Conservation (phyloP, 129 eudicot genomes). For the Heracleum sosnowskyi region DNA sequence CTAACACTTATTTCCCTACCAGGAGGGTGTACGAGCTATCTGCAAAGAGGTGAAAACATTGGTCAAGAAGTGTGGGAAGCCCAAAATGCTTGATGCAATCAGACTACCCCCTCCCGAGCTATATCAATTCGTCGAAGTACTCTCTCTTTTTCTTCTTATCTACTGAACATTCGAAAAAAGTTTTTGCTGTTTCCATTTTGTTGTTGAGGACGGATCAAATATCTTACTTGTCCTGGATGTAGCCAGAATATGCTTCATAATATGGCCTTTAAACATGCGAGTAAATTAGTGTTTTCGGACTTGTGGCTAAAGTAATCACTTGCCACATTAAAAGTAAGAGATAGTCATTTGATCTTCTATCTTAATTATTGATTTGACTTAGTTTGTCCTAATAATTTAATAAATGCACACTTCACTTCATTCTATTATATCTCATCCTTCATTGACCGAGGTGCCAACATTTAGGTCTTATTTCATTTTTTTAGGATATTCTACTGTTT, state of each 20-base stretch:
- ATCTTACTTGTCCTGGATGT: too few relatives aligned
- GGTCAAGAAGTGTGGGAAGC: slow-evolving; percentile 84
- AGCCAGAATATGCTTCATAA: too few relatives aligned
- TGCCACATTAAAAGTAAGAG: background rate
- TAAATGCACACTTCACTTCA: background rate
- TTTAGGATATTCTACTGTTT: slow-evolving; percentile 12
- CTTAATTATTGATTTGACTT: background rate
- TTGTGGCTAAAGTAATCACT: background rate
- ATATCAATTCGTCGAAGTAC: slow-evolving; percentile 84
- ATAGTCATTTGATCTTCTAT: background rate
- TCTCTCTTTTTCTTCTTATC: slow-evolving; percentile 19
- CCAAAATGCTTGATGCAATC: slow-evolving; percentile 91
- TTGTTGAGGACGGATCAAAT: background rate
- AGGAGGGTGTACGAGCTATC: slow-evolving; percentile 83
- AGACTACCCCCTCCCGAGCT: slow-evolving; percentile 90
- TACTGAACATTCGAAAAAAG: background rate
- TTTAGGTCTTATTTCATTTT: background rate
- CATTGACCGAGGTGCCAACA: background rate
- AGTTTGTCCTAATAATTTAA: background rate
- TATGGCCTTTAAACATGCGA: too few relatives aligned
- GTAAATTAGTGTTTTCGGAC: too few relatives aligned
- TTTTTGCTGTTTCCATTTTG: slow-evolving; percentile 5
- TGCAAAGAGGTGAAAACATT: slow-evolving; percentile 72
- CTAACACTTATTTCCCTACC: slow-evolving; percentile 8
- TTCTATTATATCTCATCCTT: background rate